Percentiles rank a stretch among this genome's conserved stretches.
These are phyloP conservation scores for Carallia brachiata DNA, from an alignment of 345 rosid species.

Conservation along the genomic window DNA sequence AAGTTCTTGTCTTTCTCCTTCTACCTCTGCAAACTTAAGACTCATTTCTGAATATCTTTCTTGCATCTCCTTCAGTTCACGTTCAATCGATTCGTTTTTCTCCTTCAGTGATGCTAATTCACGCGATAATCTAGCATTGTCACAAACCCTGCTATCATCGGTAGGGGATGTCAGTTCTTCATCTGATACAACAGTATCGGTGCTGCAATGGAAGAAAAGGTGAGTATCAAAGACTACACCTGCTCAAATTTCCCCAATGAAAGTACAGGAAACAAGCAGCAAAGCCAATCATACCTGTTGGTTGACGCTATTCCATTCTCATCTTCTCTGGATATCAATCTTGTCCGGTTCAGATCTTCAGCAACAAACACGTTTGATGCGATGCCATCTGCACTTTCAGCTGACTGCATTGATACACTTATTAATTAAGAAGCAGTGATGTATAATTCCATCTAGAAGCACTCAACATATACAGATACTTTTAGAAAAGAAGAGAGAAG, in stretches of 20 bases:
- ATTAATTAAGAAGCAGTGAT: not conserved
- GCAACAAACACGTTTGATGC: constrained; percentile 10
- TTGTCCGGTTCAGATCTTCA: constrained; percentile 19
- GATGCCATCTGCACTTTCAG: constrained; percentile 15
- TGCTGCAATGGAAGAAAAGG: constrained; percentile 18
- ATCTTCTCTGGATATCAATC: constrained; percentile 19
- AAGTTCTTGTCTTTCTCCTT: constrained; percentile 91
- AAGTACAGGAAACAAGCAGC: not conserved
- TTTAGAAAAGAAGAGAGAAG: no score
- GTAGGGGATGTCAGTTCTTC: constrained; percentile 19
- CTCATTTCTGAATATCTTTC: constrained; percentile 89
- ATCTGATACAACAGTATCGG: constrained; percentile 7
- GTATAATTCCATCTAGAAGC: no score
- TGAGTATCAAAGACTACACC: constrained; percentile 1
- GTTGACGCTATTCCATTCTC: constrained; percentile 15
- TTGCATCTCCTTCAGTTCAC: constrained; percentile 90
- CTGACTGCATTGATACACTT: constrained; percentile 27
- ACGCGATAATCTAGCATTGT: constrained; percentile 23
- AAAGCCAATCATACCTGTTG: constrained; percentile 38
- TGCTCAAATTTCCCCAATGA: not conserved
- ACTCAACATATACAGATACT: no score
- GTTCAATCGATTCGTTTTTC: constrained; percentile 69
- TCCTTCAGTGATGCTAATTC: constrained; percentile 53
- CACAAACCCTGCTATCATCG: constrained; percentile 6
- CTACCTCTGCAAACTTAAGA: constrained; percentile 88